Percentiles rank a stretch among this genome's conserved stretches.
These are phyloP conservation scores for Geotrichum aggregatum DNA, from an alignment of 1,139 yeast genomes.

Conservation along the genomic window DNA sequence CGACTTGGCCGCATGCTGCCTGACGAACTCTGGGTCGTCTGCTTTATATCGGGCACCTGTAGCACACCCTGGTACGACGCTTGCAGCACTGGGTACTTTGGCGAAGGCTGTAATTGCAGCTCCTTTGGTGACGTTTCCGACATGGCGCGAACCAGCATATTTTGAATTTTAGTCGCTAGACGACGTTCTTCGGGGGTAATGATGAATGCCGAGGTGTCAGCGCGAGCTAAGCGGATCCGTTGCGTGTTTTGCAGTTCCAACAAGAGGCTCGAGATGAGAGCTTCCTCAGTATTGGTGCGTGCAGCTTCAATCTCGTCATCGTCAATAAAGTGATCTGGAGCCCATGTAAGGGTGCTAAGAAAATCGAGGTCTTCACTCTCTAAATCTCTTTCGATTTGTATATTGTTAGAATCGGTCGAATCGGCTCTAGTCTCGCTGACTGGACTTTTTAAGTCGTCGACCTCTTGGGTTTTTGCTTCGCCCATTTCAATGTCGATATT, in stretches of 20 bases:
- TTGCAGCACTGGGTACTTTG: constrained; percentile 60
- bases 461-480: constrained; percentile 15
- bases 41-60: constrained; percentile 52
- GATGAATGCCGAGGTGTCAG: constrained; percentile 31
- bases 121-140: constrained; percentile 32
- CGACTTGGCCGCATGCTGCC: constrained; percentile 20
- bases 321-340: constrained; percentile 49
- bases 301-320: constrained; percentile 54
- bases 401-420: not conserved
- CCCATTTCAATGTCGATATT: constrained; percentile 13
- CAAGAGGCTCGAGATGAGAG: constrained; percentile 54
- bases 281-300: constrained; percentile 46
- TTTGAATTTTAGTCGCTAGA: constrained; percentile 49
- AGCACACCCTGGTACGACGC: constrained; percentile 69
- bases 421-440: constrained; percentile 27
- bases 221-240: constrained; percentile 49
- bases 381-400: not conserved
- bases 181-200: constrained; percentile 48
- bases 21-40: constrained; percentile 19
- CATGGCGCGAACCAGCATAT: constrained; percentile 48
- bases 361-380: constrained; percentile 37
- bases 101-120: constrained; percentile 31
- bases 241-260: constrained; percentile 61
- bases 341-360: constrained; percentile 51
- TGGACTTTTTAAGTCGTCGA: constrained; percentile 9